A percentile compares a stretch with the other conserved stretches of the same genome.
These are phyloP conservation scores for Rhodotorula kratochvilovae DNA, from an alignment of 768 basidiomycete species.

Conservation along the genomic window DNA sequence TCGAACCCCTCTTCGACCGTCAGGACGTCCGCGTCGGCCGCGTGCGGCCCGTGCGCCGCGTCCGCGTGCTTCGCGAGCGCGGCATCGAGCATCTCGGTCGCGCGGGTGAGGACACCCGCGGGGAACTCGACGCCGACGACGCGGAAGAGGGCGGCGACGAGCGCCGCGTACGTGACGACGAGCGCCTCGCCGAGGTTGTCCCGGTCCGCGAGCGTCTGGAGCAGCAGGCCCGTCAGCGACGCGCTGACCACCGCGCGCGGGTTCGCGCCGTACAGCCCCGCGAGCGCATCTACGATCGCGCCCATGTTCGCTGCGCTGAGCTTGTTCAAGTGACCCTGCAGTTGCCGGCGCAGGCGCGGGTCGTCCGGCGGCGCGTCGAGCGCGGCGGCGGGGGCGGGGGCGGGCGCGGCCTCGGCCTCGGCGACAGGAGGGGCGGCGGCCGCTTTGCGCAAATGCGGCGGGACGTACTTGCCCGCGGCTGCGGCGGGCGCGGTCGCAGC, in stretches of 20 bases:
- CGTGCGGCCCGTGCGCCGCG: neutral
- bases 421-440: neutral
- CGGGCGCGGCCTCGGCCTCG: neutral
- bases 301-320: slow-evolving; percentile 38
- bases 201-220: slow-evolving; percentile 37
- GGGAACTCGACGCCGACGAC: slow-evolving; percentile 35
- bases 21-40: neutral
- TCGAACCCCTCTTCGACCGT: slow-evolving; percentile 23
- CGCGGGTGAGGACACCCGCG: slow-evolving; percentile 22
- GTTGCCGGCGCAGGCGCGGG: slow-evolving; percentile 36
- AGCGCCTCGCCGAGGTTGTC: slow-evolving; percentile 41
- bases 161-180: slow-evolving; percentile 35
- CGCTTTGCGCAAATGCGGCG: slow-evolving; percentile 63
- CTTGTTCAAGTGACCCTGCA: slow-evolving; percentile 42
- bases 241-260: slow-evolving; percentile 36
- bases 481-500: slow-evolving; percentile 9
- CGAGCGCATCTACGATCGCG: slow-evolving; percentile 34
- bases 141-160: slow-evolving; percentile 36
- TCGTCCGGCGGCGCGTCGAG: slow-evolving; percentile 29
- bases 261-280: slow-evolving; percentile 29
- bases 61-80: slow-evolving; percentile 18
- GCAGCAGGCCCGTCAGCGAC: slow-evolving; percentile 29
- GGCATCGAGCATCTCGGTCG: slow-evolving; percentile 23
- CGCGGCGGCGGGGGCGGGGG: neutral
- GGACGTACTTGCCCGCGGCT: slow-evolving; percentile 58